A percentile compares a stretch with the other conserved stretches of the same genome.
Evolutionary conservation across 331 rosid genomes (phyloP).

Genomic region (Malus hybrid): DNA sequence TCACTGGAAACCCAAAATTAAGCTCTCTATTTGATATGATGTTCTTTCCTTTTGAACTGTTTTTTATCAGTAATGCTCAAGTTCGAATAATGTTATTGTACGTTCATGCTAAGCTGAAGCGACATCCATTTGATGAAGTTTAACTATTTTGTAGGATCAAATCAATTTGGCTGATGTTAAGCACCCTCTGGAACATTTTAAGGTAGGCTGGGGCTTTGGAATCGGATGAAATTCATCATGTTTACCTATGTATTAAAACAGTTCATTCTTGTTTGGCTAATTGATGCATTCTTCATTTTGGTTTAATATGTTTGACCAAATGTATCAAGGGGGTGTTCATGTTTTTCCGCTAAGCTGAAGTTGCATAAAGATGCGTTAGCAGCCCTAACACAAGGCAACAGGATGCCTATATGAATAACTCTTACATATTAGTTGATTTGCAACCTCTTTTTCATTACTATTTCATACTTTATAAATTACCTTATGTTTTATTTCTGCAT

Average conservation of each 20-base stretch:
- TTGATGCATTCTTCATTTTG: background rate
- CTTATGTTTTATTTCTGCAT: too few relatives aligned
- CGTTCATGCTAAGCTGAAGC: background rate
- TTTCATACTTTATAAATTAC: too few relatives aligned
- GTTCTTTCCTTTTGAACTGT: background rate
- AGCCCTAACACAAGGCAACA: too few relatives aligned
- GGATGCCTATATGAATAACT: too few relatives aligned
- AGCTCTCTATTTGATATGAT: background rate
- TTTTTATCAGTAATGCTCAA: background rate
- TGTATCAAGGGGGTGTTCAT: background rate
- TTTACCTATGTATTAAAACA: background rate
- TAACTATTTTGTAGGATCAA: slow-evolving; percentile 65
- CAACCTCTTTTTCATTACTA: too few relatives aligned
- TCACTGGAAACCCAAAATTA: background rate
- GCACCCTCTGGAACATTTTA: slow-evolving; percentile 69
- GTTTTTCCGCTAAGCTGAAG: background rate
- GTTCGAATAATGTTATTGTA: background rate
- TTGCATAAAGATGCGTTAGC: too few relatives aligned
- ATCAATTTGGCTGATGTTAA: slow-evolving; percentile 76
- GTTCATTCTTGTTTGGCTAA: background rate
- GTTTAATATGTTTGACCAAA: background rate
- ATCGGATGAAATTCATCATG: slow-evolving; percentile 6
- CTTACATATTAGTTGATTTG: too few relatives aligned
- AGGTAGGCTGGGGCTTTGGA: slow-evolving; percentile 37
- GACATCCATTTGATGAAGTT: slow-evolving; percentile 4